Base-by-base conservation (phyloP, 352 stramenopile species). In the Globisporangium sylvaticum region DNA sequence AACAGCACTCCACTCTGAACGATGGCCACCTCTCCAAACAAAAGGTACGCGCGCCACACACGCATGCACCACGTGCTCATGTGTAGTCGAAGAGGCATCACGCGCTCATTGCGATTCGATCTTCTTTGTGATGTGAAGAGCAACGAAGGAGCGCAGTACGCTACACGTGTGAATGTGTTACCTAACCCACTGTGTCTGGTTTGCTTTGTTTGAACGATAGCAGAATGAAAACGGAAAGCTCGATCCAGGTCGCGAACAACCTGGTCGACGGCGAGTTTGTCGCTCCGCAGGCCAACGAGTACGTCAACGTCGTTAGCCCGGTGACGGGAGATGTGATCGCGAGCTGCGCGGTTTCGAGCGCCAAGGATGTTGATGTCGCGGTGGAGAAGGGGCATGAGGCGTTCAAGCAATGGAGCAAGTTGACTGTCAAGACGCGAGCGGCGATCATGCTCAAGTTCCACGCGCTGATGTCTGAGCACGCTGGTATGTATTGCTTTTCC, bases 381-480 rank as follows among this genome's bases (percentile, higher is more conserved):
- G 90, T 99, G 6, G 64, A 71, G 3, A 72, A 71, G 5, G 96
- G 85, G 37, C 75, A 91, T 56, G 73, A 74, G 9, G 96, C 96
- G n/a, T 97, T 98, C 61, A 68, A 74, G 2, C 66, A 79, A 32
- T 99, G 97, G 97, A 94, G 83, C 44, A 73, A 73, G 3, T 76
- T 96, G 42, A 99, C 97, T 0, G 85, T 98, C 67, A 99, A 99
- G 80, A 76, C 92, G 7, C 91, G 97, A 32, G 94, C 97, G 2
- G 90, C 81, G n/a, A 88, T 97, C 58, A 98, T 99, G 95, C 87
- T 99, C 71, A 91, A 96, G 71, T 98, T 99, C 67, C 96, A 99
- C 74, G 71, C 94, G 27, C 78, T 99, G 4, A 87, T 99, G 58
- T 62, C 82, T 27, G 57, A 91, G 61, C 81, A 99, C 72, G 81